Evolutionary conservation across 1,139 yeast species (phyloP).

Genomic region (Yamadazyma dendronema): DNA sequence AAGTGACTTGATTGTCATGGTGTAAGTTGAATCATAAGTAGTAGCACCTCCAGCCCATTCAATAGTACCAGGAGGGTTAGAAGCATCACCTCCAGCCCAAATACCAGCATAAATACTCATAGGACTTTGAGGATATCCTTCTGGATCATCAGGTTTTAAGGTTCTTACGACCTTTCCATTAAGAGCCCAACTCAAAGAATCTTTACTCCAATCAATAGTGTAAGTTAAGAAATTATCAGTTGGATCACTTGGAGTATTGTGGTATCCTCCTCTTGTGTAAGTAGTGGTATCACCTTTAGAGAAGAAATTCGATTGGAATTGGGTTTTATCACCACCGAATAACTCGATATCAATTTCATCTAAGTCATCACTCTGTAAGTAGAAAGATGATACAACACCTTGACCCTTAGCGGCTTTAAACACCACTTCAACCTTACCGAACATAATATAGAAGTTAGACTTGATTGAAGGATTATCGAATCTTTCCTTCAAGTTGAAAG

Average conservation of each 20-base stretch:
- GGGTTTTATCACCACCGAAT: constrained; percentile 70
- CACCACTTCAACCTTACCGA: constrained; percentile 74
- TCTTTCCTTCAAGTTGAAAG: constrained; percentile 55
- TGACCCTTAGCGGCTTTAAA: constrained; percentile 70
- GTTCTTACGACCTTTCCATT: constrained; percentile 64
- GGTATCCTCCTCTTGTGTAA: constrained; percentile 79
- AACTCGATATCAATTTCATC: constrained; percentile 89
- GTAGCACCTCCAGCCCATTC: constrained; percentile 87
- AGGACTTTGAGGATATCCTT: constrained; percentile 78
- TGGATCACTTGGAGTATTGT: constrained; percentile 50
- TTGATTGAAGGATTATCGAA: constrained; percentile 74
- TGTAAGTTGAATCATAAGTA: constrained; percentile 66
- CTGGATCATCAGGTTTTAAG: constrained; percentile 46
- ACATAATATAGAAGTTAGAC: constrained; percentile 81
- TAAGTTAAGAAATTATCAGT: constrained; percentile 63
- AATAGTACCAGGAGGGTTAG: constrained; percentile 66
- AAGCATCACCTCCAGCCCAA: constrained; percentile 83
- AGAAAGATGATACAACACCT: constrained; percentile 79
- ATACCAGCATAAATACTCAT: constrained; percentile 67
- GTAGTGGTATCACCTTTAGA: constrained; percentile 74
- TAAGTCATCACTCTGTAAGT: constrained; percentile 77
- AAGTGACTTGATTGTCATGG: constrained; percentile 62
- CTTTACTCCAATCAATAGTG: constrained; percentile 78
- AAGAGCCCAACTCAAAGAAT: constrained; percentile 56
- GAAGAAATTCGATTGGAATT: constrained; percentile 80